Conservation (phyloP, 2,329 filamentous ascomycete genomes). For the Penicillium griseofulvum region DNA sequence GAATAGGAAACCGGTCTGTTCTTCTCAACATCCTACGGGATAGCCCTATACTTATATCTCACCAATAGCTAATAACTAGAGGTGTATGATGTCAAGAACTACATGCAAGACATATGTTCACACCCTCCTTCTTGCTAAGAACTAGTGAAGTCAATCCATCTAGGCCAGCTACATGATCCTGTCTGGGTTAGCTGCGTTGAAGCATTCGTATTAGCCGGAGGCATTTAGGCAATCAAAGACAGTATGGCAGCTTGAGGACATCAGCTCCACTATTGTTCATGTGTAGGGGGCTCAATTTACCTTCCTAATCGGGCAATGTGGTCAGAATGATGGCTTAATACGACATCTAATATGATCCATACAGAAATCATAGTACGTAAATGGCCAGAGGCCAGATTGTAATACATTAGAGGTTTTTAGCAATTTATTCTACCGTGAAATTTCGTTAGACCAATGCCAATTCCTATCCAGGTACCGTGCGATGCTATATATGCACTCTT, state of each 20-base stretch:
- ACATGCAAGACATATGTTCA: not conserved
- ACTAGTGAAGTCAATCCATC: not conserved
- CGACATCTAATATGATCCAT: too few species aligned
- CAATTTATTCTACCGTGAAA: too few species aligned
- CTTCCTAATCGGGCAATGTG: too few species aligned
- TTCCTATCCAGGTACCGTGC: too few species aligned
- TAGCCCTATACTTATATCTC: not conserved
- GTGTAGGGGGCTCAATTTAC: too few species aligned
- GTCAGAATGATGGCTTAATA: too few species aligned
- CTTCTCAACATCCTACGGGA: not conserved
- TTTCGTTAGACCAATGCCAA: too few species aligned
- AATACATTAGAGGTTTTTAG: too few species aligned
- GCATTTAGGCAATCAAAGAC: not conserved
- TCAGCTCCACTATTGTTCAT: too few species aligned
- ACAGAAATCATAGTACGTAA: too few species aligned
- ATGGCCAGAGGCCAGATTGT: too few species aligned
- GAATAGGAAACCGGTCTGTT: not conserved
- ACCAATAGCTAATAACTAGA: not conserved
- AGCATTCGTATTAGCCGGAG: not conserved
- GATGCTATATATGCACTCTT: too few species aligned
- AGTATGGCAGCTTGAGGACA: not conserved
- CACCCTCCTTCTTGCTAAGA: not conserved
- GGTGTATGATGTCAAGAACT: not conserved
- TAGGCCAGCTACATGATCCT: not conserved
- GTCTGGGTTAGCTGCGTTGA: not conserved